phyloP scores from a whole-genome alignment of 1,139 yeast species.

The Kodamaea anthophila region DNA sequence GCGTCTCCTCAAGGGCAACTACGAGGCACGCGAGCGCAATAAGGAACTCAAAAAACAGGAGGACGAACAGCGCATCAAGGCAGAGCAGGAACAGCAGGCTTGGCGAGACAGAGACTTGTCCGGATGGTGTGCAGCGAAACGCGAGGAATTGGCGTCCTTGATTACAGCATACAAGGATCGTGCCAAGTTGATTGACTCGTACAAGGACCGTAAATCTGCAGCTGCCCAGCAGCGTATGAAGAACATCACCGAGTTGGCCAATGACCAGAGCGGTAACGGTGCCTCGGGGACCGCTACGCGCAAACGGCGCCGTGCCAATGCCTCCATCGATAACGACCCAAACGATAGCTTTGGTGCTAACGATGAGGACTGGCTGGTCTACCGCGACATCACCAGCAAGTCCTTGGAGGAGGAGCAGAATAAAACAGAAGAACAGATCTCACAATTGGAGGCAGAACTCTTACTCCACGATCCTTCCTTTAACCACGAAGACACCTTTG shows the following conservation, averaged over 20 bases:
- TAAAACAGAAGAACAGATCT: slow-evolving; percentile 56
- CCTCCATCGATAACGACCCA: slow-evolving; percentile 82
- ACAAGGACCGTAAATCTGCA: slow-evolving; percentile 81
- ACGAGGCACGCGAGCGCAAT: slow-evolving; percentile 81
- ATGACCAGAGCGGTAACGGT: slow-evolving; percentile 51
- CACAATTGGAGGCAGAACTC: slow-evolving; percentile 65
- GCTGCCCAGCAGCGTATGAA: slow-evolving; percentile 95
- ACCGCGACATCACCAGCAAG: slow-evolving; percentile 73
- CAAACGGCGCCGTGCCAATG: slow-evolving; percentile 46
- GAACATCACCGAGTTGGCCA: slow-evolving; percentile 80
- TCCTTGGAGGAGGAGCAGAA: slow-evolving; percentile 71
- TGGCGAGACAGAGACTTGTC: slow-evolving; percentile 73
- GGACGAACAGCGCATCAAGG: slow-evolving; percentile 50
- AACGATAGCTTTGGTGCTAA: slow-evolving; percentile 94
- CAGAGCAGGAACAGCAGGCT: slow-evolving; percentile 56
- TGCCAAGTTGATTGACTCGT: slow-evolving; percentile 64
- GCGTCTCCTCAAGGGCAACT: slow-evolving; percentile 73
- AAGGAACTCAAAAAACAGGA: slow-evolving; percentile 62
- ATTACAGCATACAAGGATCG: slow-evolving; percentile 61
- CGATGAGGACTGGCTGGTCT: slow-evolving; percentile 93
- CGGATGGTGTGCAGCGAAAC: slow-evolving; percentile 74
- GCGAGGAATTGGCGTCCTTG: slow-evolving; percentile 53
- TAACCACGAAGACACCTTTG: slow-evolving; percentile 73
- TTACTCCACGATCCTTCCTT: slow-evolving; percentile 79
- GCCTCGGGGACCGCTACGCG: slow-evolving; percentile 33